Evolutionary conservation across 202 grass and related monocot genomes (phyloP), one percentile per base, ranked within the genome.

Genomic region (Zizania palustris): DNA sequence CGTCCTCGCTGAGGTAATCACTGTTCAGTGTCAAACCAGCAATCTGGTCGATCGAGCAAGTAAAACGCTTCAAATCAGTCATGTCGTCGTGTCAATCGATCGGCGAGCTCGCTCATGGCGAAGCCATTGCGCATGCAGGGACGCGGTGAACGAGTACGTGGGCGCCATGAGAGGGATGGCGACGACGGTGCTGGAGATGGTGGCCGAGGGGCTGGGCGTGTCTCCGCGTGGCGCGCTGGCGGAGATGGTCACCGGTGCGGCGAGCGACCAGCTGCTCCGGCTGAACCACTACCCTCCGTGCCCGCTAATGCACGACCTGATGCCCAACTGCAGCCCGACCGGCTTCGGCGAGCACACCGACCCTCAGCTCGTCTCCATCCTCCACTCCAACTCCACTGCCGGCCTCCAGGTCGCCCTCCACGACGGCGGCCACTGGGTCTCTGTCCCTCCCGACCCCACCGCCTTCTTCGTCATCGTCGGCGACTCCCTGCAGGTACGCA

Each of bases 261-360:
- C 74, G 5, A 91, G 91, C 49, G 95, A 97, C 45, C 69, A 82
- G 76, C 49, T 97, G 58, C 78, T 97, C 75, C 82, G 91, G 77
- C 44, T 94, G 42, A 97, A 97, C 59, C 95, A 97, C 83, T 97
- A 97, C 70, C 91, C 95, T 41, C 83, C 89, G 3, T 92, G 85
- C 69, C 91, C 94, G 46, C 77, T 82, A 16, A 80, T 88, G 51
- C 77, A 81, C 10, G 81, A 71, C 7, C 50, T 84, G 5, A 82
- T 65, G 36, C 80, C 90, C 49, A 80, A 81, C 65, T 82, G 87
- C 68, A 69, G 85, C 86, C 69, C 88, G 3, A 90, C 87, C 3
- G 95, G 95, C 9, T 97, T 97, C 79, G 94, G 94, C 39, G 94
- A 92, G 84, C 94, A 97, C 84, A 93, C 94, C 18, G 94, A 94